These are phyloP conservation scores for Halophytophthora polymorphica DNA, from an alignment of 352 stramenopile genomes.

Conservation along the genomic window DNA sequence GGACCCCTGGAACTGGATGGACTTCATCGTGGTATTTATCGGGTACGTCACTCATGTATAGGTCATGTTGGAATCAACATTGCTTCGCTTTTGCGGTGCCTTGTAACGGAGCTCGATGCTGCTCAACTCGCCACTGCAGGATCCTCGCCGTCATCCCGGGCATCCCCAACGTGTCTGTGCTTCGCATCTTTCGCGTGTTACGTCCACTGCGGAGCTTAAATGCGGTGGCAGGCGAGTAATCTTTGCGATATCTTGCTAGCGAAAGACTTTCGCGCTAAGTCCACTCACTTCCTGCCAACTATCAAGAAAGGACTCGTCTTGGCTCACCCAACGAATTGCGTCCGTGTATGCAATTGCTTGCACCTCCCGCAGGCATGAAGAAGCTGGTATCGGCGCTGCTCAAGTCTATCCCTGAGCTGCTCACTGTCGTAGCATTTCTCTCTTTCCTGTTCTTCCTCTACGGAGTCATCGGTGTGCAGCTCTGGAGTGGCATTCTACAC, in stretches of 20 bases:
- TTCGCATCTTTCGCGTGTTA: constrained; percentile 61
- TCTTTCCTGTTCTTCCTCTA: constrained; percentile 86
- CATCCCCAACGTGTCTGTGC: constrained; percentile 59
- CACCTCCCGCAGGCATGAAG: constrained; percentile 49
- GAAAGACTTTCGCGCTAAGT: background rate
- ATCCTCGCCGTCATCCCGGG: constrained; percentile 62
- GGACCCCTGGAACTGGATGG: constrained; percentile 89
- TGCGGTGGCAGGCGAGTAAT: constrained; percentile 43
- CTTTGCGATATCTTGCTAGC: background rate
- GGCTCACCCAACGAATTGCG: no score
- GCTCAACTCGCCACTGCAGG: constrained; percentile 13
- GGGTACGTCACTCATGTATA: constrained; percentile 59
- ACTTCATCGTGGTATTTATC: constrained; percentile 88
- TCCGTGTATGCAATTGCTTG: background rate
- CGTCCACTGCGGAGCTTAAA: constrained; percentile 58
- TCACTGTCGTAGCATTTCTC: constrained; percentile 80
- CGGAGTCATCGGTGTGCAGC: constrained; percentile 76
- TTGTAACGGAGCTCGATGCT: background rate
- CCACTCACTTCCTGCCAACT: no score
- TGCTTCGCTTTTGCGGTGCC: background rate
- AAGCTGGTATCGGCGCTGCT: constrained; percentile 77
- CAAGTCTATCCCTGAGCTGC: constrained; percentile 67
- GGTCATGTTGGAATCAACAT: background rate
- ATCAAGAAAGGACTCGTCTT: no score
- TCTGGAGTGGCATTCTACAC: constrained; percentile 73